These are phyloP conservation scores for Podila epigama DNA, from an alignment of 192 early-diverging fungal genomes.

Conservation along the genomic window DNA sequence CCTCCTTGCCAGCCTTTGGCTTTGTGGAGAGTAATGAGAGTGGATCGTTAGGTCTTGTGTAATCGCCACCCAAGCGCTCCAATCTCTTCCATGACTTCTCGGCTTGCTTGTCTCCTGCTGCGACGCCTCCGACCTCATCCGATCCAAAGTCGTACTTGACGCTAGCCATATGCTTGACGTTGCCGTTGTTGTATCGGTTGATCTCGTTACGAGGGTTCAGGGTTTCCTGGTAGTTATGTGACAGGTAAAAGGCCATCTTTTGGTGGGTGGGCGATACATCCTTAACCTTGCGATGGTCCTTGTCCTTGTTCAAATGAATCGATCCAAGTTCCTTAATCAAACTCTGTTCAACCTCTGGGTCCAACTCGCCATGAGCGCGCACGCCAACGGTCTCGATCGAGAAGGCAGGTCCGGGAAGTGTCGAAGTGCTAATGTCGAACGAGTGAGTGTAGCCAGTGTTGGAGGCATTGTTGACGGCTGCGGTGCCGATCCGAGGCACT, in stretches of 20 bases:
- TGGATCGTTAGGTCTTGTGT: constrained; percentile 19
- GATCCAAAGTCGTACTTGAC: constrained; percentile 36
- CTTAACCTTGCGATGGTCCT: constrained; percentile 32
- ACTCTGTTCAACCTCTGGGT: constrained; percentile 34
- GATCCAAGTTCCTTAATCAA: constrained; percentile 30
- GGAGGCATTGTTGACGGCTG: constrained; percentile 3
- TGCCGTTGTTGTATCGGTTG: constrained; percentile 42
- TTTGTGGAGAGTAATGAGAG: constrained; percentile 15
- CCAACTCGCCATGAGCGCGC: constrained; percentile 18
- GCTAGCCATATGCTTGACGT: constrained; percentile 9
- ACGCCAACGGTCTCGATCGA: constrained; percentile 22
- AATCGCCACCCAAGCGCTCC: constrained; percentile 48
- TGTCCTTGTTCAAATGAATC: constrained; percentile 8
- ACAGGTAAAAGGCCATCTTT: constrained; percentile 19
- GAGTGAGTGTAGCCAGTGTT: constrained; percentile 1
- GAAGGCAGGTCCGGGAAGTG: constrained; percentile 15
- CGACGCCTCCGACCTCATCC: background rate
- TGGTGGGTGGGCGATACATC: constrained; percentile 24
- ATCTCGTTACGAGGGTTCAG: constrained; percentile 31
- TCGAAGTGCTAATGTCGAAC: background rate
- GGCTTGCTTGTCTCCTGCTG: constrained; percentile 5
- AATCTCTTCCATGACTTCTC: constrained; percentile 46
- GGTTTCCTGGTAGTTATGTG: constrained; percentile 33
- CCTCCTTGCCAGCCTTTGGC: constrained; percentile 1
- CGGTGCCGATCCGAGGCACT: constrained; percentile 10